Conservation (phyloP, 768 basidiomycete genomes). For the Pulveroboletus frians region DNA sequence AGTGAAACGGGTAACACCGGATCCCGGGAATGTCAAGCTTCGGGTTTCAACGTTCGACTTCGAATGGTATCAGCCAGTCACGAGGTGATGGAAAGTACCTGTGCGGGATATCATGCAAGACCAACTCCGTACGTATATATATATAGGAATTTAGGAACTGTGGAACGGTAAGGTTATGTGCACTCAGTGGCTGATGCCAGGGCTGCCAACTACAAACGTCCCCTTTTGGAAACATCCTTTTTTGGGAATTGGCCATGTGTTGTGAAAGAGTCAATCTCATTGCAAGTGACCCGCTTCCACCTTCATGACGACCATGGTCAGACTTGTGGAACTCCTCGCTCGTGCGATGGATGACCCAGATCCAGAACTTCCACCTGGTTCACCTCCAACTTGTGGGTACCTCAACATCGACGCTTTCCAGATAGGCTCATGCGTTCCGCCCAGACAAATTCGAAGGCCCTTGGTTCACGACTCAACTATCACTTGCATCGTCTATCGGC, state of each 20-base stretch:
- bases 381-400: constrained; percentile 58
- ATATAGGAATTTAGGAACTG: too few relatives aligned
- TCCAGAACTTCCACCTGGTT: constrained; percentile 51
- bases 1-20: neutral
- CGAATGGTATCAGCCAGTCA: neutral
- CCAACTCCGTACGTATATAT: too few relatives aligned
- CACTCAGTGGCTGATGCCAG: neutral
- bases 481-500: constrained; percentile 74
- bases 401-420: neutral
- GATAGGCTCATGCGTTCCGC: constrained; percentile 2
- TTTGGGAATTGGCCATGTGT: neutral
- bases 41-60: neutral
- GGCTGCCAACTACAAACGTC: too few relatives aligned
- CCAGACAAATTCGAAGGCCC: constrained; percentile 83
- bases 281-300: neutral
- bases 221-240: neutral
- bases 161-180: too few relatives aligned
- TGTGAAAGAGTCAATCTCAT: neutral
- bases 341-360: constrained; percentile 31
- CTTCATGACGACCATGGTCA: neutral
- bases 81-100: too few relatives aligned
- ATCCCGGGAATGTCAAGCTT: neutral
- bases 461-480: constrained; percentile 91
- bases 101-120: too few relatives aligned
- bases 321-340: constrained; percentile 12